These are phyloP conservation scores for Iris pallida DNA, from an alignment of 116 monocot species.

Conservation along the genomic window DNA sequence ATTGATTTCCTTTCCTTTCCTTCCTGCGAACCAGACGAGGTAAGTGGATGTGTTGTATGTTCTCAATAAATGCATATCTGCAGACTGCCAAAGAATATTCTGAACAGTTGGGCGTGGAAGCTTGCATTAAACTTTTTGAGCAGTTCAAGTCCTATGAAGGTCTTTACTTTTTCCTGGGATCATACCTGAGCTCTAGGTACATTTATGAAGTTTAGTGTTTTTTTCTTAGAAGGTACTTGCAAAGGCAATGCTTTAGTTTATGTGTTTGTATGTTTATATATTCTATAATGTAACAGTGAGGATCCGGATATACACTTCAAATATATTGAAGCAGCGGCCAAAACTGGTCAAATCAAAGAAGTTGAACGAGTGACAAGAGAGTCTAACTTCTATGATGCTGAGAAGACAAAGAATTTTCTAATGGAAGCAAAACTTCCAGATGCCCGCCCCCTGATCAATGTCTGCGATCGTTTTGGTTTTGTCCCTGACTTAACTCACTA, in stretches of 20 bases:
- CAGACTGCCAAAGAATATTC: conserved; percentile 92
- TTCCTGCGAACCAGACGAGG: too few species aligned
- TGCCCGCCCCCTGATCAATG: conserved; percentile 97
- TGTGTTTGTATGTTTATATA: conserved; percentile 1
- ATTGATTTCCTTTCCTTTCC: too few species aligned
- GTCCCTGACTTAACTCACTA: conserved; percentile 99
- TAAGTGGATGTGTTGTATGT: neutral
- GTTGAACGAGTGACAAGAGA: conserved; percentile 99
- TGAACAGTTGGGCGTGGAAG: conserved; percentile 82
- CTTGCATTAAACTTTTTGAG: conserved; percentile 93
- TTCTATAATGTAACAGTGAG: conserved; percentile 53
- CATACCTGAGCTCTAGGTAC: conserved; percentile 91
- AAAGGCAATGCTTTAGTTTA: neutral
- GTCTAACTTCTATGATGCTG: conserved; percentile 98
- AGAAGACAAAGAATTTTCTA: conserved; percentile 96
- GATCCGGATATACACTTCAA: conserved; percentile 99
- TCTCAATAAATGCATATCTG: conserved; percentile 9
- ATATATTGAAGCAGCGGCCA: conserved; percentile 98
- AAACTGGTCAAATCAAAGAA: conserved; percentile 99
- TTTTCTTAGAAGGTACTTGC: neutral
- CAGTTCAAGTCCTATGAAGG: conserved; percentile 96
- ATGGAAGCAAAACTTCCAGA: conserved; percentile 99
- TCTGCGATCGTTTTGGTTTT: conserved; percentile 98
- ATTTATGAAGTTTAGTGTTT: neutral
- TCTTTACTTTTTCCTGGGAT: conserved; percentile 93